Percentiles rank a stretch among this genome's conserved stretches.
These are phyloP conservation scores for Pneumocystis murina DNA, from an alignment of 1,139 yeast genomes.

Conservation along the genomic window DNA sequence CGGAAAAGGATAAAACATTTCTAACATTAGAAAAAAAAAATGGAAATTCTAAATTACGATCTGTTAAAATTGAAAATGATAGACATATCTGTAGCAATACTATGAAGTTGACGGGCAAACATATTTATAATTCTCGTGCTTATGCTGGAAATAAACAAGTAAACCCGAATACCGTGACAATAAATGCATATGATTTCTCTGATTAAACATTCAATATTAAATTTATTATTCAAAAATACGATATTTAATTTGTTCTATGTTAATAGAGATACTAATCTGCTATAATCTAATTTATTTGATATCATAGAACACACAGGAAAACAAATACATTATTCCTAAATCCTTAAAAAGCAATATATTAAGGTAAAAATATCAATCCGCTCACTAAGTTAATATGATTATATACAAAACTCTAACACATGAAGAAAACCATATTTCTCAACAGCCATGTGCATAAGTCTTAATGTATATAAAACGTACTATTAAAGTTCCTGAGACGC, in stretches of 20 bases:
- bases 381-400: background rate
- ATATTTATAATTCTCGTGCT: background rate
- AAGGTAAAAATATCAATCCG: background rate
- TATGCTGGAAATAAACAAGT: background rate
- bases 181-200: background rate
- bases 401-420: background rate
- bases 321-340: background rate
- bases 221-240: background rate
- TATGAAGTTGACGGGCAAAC: background rate
- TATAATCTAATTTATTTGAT: background rate
- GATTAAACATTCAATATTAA: background rate
- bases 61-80: background rate
- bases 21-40: background rate
- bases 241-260: background rate
- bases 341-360: background rate
- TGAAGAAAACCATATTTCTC: background rate
- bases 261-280: background rate
- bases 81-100: background rate
- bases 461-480: background rate
- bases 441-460: background rate
- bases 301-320: background rate
- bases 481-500: background rate
- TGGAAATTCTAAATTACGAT: background rate
- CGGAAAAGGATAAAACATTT: background rate
- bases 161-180: background rate